phyloP scores from a whole-genome alignment of 2,329 filamentous ascomycete genomes.

The Metarhizium album region DNA sequence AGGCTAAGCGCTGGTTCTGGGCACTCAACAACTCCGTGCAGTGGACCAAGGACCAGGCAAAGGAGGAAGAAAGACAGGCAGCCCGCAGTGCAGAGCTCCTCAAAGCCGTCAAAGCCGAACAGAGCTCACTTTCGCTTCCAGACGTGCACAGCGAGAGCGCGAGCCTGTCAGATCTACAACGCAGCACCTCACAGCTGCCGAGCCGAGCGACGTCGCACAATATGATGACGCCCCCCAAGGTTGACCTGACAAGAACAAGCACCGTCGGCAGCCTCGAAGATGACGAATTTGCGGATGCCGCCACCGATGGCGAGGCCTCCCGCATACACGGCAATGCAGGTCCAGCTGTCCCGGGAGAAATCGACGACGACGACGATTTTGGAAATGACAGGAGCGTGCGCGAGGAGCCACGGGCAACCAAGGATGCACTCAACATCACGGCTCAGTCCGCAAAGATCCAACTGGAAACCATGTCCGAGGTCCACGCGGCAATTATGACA shows the following conservation, averaged over 20 bases:
- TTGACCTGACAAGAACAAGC: slow-evolving; percentile 29
- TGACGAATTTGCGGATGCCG: slow-evolving; percentile 39
- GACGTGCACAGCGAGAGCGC: slow-evolving; percentile 40
- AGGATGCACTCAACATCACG: slow-evolving; percentile 94
- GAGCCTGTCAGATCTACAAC: slow-evolving; percentile 36
- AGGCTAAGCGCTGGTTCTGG: slow-evolving; percentile 99
- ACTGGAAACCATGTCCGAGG: slow-evolving; percentile 77
- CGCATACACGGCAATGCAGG: slow-evolving; percentile 25
- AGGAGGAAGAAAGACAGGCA: slow-evolving; percentile 72
- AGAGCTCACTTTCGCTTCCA: slow-evolving; percentile 38
- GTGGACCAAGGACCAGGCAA: slow-evolving; percentile 94
- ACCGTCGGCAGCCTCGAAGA: slow-evolving; percentile 40
- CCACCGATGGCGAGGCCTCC: slow-evolving; percentile 31
- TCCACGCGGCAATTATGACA: slow-evolving; percentile 68
- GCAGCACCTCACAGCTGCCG: slow-evolving; percentile 33
- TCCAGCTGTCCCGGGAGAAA: slow-evolving; percentile 26
- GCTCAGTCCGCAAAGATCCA: slow-evolving; percentile 91
- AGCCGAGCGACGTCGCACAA: slow-evolving; percentile 18
- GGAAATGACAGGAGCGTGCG: slow-evolving; percentile 63
- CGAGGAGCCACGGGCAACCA: slow-evolving; percentile 62
- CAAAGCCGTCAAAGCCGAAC: slow-evolving; percentile 69
- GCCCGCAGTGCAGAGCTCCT: slow-evolving; percentile 65
- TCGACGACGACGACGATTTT: slow-evolving; percentile 64
- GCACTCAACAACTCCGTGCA: slow-evolving; percentile 97
- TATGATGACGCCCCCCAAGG: slow-evolving; percentile 22